Evolutionary conservation across 768 basidiomycete genomes (phyloP).

Genomic region (Kwoniella sp.): DNA sequence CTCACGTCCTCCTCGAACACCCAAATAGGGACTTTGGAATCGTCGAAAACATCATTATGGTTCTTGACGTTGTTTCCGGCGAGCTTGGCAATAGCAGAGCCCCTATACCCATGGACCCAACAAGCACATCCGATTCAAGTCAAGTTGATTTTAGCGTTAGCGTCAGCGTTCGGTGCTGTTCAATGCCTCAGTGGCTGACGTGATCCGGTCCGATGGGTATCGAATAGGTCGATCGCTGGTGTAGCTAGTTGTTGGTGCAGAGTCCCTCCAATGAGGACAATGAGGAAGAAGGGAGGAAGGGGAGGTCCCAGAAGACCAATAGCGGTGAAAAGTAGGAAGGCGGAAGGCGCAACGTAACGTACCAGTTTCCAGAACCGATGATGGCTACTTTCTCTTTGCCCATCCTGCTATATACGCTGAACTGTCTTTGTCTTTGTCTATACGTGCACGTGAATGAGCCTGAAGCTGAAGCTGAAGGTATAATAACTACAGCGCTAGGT

Average conservation of each 20-base stretch:
- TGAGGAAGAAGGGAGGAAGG: not conserved
- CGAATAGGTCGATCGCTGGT: too few relatives aligned
- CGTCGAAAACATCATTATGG: conserved; percentile 56
- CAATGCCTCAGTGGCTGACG: too few relatives aligned
- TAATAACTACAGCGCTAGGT: too few relatives aligned
- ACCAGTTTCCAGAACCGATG: conserved; percentile 57
- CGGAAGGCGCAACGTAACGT: conserved; percentile 8
- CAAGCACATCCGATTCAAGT: too few relatives aligned
- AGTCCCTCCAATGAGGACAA: too few relatives aligned
- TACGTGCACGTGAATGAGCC: not conserved
- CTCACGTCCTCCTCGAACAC: conserved; percentile 59
- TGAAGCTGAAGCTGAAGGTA: not conserved
- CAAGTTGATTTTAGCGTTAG: conserved; percentile 1
- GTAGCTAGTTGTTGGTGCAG: too few relatives aligned
- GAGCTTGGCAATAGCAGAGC: conserved; percentile 57
- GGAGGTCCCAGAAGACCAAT: too few relatives aligned
- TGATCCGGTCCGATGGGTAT: too few relatives aligned
- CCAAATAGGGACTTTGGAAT: conserved; percentile 58
- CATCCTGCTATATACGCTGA: conserved; percentile 24
- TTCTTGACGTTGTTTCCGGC: conserved; percentile 56
- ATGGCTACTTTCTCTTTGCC: conserved; percentile 55
- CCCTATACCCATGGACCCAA: conserved; percentile 50
- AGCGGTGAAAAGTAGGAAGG: not conserved
- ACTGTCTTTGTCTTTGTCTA: not conserved
- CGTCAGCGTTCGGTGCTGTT: too few relatives aligned